Base-by-base conservation (phyloP, 108 stramenopile genomes). In the Heterococcus sp. region DNA sequence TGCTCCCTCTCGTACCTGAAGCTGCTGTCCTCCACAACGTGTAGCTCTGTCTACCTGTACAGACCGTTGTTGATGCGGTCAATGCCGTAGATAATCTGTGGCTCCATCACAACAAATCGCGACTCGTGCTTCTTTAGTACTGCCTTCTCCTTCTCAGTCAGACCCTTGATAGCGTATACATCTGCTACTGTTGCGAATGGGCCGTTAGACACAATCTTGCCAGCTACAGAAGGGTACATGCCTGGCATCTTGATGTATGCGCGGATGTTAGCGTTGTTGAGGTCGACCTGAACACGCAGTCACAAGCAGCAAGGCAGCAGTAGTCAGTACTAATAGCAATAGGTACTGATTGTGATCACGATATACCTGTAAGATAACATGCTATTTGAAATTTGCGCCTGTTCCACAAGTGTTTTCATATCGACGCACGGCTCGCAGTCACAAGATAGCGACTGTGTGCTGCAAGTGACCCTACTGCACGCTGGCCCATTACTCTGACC, bases 231-330 rank as follows among this genome's bases (percentile, higher is more conserved):
- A 71, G 96, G 96, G 94, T 97, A 97, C 91, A 95, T 92, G 69
- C 96, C 96, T 46, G 92, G 91, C 86, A 97, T 89, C 90, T 92
- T 93, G 82, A 94, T 86, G 95, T 97, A 97, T 2, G 92, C 92
- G 85, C 96, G 96, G 64, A 97, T 92, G 85, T 97, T 97, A 79
- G 96, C 95, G 92, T 97, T 97, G 94, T 97, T 97, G 34, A 97
- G 69, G 84, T 97, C 96, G 76, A 96, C 90, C 46, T 58, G 46
- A n/a, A n/a, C n/a, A n/a, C n/a, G n/a, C n/a, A n/a, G n/a, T n/a
- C n/a, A n/a, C n/a, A n/a, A n/a, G n/a, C n/a, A n/a, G n/a, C n/a
- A n/a, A n/a, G n/a, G n/a, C n/a, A n/a, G n/a, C n/a, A n/a, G n/a
- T n/a, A n/a, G n/a, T n/a, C n/a, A n/a, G n/a, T n/a, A n/a, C n/a